phyloP scores from a whole-genome alignment of 2,329 filamentous ascomycete genomes.

The Akanthomyces muscarius region DNA sequence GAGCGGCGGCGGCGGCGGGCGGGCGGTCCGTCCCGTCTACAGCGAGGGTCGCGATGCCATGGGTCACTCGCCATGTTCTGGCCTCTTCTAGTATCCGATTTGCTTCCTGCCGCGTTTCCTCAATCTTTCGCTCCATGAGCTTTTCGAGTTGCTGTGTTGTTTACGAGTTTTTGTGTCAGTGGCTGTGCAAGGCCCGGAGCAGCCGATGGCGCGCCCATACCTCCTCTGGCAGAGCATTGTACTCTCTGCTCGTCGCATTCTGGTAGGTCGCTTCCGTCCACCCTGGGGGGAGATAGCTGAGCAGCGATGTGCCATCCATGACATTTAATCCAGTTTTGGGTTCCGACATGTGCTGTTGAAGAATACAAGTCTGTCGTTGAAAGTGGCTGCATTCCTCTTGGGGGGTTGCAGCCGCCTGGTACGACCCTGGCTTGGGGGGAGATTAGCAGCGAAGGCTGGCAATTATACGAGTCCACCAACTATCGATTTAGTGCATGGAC shows the following conservation, averaged over 20 bases:
- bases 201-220: neutral
- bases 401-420: neutral
- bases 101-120: neutral
- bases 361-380: neutral
- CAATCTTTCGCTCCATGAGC: neutral
- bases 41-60: neutral
- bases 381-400: neutral
- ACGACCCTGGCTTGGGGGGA: neutral
- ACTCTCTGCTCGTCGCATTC: neutral
- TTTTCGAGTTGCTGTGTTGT: neutral
- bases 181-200: neutral
- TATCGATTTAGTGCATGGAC: neutral
- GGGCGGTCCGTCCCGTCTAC: neutral
- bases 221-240: slow-evolving; percentile 12
- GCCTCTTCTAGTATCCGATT: neutral
- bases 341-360: neutral
- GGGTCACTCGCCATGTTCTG: neutral
- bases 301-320: neutral
- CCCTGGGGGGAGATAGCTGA: neutral
- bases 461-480: neutral
- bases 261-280: neutral
- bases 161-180: neutral
- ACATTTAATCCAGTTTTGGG: neutral
- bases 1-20: neutral
- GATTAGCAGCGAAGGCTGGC: neutral